phyloP scores from a whole-genome alignment of 768 basidiomycete genomes.

The Pleurotus salmoneostramineus region DNA sequence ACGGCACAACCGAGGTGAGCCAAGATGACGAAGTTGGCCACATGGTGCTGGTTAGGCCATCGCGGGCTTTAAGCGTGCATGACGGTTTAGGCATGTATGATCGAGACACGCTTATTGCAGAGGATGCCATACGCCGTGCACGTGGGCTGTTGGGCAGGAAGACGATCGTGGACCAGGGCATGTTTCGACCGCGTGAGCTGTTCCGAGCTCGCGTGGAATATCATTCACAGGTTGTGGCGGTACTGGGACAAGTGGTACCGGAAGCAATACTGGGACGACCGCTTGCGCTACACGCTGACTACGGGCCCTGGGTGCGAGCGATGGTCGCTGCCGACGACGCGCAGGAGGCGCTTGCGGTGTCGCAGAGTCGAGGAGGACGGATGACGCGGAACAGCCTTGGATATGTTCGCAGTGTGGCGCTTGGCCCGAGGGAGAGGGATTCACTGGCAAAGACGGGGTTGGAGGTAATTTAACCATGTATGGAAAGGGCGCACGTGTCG shows the following conservation, averaged over 20 bases:
- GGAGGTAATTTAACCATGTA: constrained; percentile 11
- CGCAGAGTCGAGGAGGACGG: constrained; percentile 29
- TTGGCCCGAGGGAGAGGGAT: constrained; percentile 33
- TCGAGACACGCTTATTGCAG: constrained; percentile 46
- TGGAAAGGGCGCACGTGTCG: constrained; percentile 11
- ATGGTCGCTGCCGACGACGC: constrained; percentile 68
- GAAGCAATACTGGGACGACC: constrained; percentile 37
- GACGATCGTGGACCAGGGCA: constrained; percentile 25
- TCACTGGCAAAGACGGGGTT: constrained; percentile 24
- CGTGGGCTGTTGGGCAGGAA: constrained; percentile 36
- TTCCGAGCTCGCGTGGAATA: constrained; percentile 42
- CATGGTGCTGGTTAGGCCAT: constrained; percentile 31
- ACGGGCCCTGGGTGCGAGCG: constrained; percentile 60
- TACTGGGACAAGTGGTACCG: constrained; percentile 46
- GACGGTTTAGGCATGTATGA: constrained; percentile 32
- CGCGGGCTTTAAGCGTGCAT: constrained; percentile 12
- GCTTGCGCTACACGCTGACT: constrained; percentile 57
- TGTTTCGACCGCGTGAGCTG: constrained; percentile 25
- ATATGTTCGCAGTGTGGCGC: constrained; percentile 38
- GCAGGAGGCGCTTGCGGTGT: constrained; percentile 26
- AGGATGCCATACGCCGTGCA: constrained; percentile 41
- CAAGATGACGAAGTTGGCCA: constrained; percentile 60
- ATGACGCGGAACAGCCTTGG: constrained; percentile 57
- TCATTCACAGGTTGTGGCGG: constrained; percentile 36
- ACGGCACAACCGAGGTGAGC: constrained; percentile 13